Conservation (phyloP, 2,329 filamentous ascomycete species). For the Diaporthe sp. region DNA sequence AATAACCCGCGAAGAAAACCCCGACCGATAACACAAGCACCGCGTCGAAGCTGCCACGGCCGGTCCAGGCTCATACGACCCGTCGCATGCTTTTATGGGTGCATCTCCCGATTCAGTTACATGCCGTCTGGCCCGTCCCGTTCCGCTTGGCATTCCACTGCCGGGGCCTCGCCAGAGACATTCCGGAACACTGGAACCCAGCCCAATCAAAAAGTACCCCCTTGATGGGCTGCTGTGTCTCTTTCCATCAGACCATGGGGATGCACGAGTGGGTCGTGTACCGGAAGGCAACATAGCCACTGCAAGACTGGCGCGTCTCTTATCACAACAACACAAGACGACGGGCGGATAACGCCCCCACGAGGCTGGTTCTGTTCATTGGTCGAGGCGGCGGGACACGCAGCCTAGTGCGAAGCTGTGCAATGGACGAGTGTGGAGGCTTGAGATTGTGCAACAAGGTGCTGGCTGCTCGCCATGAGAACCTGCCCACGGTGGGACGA, state of each 20-base stretch:
- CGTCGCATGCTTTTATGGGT: conserved; percentile 27
- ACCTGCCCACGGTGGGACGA: conserved; percentile 14
- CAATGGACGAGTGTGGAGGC: not conserved
- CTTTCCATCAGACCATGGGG: conserved; percentile 4
- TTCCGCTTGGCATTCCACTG: conserved; percentile 18
- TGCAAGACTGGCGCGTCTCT: not conserved
- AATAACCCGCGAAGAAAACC: conserved; percentile 20
- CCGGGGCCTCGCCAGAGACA: conserved; percentile 16
- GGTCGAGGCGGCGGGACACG: not conserved
- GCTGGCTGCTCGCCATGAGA: conserved; percentile 1
- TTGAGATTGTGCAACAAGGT: not conserved
- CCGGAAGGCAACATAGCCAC: not conserved
- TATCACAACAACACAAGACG: not conserved
- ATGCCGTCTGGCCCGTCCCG: conserved; percentile 31
- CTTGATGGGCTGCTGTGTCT: conserved; percentile 26
- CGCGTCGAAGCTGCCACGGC: not conserved
- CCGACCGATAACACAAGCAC: not conserved
- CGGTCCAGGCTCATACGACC: conserved; percentile 25
- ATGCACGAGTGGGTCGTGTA: conserved; percentile 19
- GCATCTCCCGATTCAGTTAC: conserved; percentile 31
- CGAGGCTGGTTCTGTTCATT: conserved; percentile 9
- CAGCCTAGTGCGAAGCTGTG: not conserved
- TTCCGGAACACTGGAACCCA: conserved; percentile 5
- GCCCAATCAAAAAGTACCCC: not conserved
- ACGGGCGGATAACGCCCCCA: not conserved